Percentiles rank a stretch among this genome's conserved stretches.
phyloP scores from a whole-genome alignment of 805 yeast species.

The Pichia occidentalis region DNA sequence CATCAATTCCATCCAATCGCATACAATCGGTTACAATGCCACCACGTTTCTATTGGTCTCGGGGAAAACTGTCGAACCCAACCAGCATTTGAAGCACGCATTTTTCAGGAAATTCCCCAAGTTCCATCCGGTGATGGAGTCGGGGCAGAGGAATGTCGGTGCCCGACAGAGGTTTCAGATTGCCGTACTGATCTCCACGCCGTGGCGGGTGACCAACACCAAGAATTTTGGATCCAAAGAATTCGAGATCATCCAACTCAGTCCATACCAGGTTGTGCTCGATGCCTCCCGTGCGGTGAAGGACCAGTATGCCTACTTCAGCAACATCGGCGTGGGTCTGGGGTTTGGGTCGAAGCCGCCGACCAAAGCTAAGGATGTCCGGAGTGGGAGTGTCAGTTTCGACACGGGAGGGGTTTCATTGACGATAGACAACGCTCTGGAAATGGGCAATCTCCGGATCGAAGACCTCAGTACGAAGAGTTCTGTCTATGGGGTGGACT shows the following conservation, averaged over 20 bases:
- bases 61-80: constrained; percentile 50
- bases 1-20: constrained; percentile 77
- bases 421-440: constrained; percentile 70
- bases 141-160: constrained; percentile 9
- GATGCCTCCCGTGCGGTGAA: constrained; percentile 16
- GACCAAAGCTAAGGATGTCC: constrained; percentile 37
- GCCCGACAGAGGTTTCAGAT: constrained; percentile 15
- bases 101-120: constrained; percentile 46
- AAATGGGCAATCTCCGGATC: constrained; percentile 75
- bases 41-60: constrained; percentile 68
- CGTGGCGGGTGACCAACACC: constrained; percentile 75
- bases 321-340: constrained; percentile 68
- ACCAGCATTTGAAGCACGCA: constrained; percentile 36
- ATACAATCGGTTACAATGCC: constrained; percentile 84
- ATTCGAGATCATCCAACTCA: constrained; percentile 55
- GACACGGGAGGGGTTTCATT: constrained; percentile 71
- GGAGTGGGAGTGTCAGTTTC: constrained; percentile 27
- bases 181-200: constrained; percentile 26
- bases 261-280: constrained; percentile 59
- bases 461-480: constrained; percentile 47
- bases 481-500: constrained; percentile 32
- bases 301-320: constrained; percentile 51
- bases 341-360: constrained; percentile 78
- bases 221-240: constrained; percentile 60
- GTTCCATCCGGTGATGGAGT: constrained; percentile 24